These are phyloP conservation scores for Alternaria sp. DNA, from an alignment of 2,329 filamentous ascomycete genomes.

Conservation along the genomic window DNA sequence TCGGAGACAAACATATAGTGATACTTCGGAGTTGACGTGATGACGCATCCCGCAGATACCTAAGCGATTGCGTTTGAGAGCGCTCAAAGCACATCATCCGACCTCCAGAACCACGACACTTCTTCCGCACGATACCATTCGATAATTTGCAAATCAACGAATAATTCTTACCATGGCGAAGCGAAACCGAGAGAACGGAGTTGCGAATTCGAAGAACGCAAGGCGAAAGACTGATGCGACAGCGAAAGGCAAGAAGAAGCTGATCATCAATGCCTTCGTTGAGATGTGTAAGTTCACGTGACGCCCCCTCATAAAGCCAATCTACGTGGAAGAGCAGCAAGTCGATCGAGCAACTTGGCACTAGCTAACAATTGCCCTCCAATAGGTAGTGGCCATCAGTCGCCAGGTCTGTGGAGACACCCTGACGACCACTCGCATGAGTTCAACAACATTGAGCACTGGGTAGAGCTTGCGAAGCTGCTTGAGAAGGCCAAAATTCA, in stretches of 20 bases:
- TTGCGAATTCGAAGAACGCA: constrained; percentile 23
- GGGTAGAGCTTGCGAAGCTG: constrained; percentile 47
- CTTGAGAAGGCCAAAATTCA: constrained; percentile 50
- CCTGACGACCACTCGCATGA: constrained; percentile 67
- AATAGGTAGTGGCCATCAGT: constrained; percentile 45
- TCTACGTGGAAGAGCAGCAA: neutral
- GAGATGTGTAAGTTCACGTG: constrained; percentile 44
- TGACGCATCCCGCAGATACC: constrained; percentile 6
- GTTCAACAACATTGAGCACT: constrained; percentile 54
- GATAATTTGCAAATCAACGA: constrained; percentile 5
- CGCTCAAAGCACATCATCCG: constrained; percentile 37
- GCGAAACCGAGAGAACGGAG: constrained; percentile 11
- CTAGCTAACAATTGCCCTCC: neutral
- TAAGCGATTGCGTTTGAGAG: constrained; percentile 37
- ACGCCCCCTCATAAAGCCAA: neutral
- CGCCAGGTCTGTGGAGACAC: constrained; percentile 67
- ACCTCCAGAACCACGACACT: constrained; percentile 8
- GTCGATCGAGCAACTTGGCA: neutral
- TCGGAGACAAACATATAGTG: constrained; percentile 13
- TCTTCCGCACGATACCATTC: constrained; percentile 25
- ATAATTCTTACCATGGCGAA: constrained; percentile 11
- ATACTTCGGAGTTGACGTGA: neutral
- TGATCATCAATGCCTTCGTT: constrained; percentile 53
- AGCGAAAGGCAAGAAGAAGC: constrained; percentile 39
- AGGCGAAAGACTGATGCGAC: constrained; percentile 16